A percentile compares a stretch with the other conserved stretches of the same genome.
These are phyloP conservation scores for Melampsora abietis-canadensis DNA, from an alignment of 1,284 basidiomycete genomes.

Conservation along the genomic window DNA sequence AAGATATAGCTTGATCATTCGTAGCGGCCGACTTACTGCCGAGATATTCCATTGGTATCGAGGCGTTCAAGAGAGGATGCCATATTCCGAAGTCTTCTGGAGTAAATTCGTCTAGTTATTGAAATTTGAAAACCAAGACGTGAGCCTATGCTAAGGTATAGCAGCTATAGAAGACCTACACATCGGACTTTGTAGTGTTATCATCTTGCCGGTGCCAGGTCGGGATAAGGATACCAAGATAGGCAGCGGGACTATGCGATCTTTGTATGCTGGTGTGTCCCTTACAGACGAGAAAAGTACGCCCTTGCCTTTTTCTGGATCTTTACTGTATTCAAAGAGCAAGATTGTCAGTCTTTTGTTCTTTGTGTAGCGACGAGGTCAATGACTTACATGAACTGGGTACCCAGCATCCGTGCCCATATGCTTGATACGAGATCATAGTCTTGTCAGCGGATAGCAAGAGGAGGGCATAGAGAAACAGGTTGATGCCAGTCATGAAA, in stretches of 20 bases:
- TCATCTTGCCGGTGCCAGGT: conserved; percentile 9
- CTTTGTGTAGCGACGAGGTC: background rate
- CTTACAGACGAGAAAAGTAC: conserved; percentile 31
- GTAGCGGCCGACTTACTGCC: background rate
- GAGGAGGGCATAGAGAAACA: background rate
- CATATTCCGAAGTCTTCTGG: conserved; percentile 40
- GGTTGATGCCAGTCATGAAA: background rate
- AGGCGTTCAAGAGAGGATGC: conserved; percentile 38
- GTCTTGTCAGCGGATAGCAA: background rate
- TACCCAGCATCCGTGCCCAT: conserved; percentile 31
- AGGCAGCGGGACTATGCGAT: conserved; percentile 16
- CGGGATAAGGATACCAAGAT: conserved; percentile 17
- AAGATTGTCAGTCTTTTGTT: background rate
- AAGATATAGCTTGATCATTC: conserved; percentile 15
- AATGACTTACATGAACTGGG: conserved; percentile 21
- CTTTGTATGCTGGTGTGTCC: conserved; percentile 32
- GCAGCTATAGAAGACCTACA: conserved; percentile 9
- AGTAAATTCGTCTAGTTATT: conserved; percentile 29
- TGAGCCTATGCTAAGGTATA: background rate
- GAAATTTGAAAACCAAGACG: background rate
- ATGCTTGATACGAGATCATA: background rate
- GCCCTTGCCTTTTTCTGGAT: conserved; percentile 25
- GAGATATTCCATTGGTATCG: conserved; percentile 34
- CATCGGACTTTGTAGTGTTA: conserved; percentile 26
- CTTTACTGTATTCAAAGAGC: conserved; percentile 12